A percentile compares a stretch with the other conserved stretches of the same genome.
Evolutionary conservation across 176 grass and related monocot species (phyloP).

Genomic region (Bonia amplexicaulis): DNA sequence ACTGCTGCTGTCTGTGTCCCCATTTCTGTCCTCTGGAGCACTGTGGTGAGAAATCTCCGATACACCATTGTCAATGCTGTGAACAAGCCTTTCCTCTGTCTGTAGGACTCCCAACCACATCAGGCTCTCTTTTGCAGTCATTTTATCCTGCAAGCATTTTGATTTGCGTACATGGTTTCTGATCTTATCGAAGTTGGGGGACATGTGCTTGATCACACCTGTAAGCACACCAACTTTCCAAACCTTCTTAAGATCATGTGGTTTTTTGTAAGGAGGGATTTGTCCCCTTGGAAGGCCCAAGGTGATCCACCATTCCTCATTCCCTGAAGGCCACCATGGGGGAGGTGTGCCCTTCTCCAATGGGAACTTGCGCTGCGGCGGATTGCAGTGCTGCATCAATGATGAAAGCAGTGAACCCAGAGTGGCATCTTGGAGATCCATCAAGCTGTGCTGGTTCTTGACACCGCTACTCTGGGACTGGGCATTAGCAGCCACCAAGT

Average conservation of each 20-base stretch:
- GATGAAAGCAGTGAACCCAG: constrained; percentile 86
- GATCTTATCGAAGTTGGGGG: constrained; percentile 90
- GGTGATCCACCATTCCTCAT: constrained; percentile 77
- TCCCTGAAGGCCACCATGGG: constrained; percentile 90
- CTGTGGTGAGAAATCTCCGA: constrained; percentile 49
- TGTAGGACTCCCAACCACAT: constrained; percentile 86
- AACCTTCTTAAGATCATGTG: constrained; percentile 95
- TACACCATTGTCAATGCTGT: constrained; percentile 54
- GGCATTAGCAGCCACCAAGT: constrained; percentile 32
- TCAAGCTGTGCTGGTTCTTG: constrained; percentile 56
- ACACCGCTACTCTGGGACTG: constrained; percentile 42
- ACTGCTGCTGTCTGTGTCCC: constrained; percentile 54
- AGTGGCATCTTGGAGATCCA: constrained; percentile 96
- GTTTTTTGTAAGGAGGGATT: constrained; percentile 83
- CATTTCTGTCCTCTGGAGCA: constrained; percentile 36
- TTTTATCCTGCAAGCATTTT: constrained; percentile 98
- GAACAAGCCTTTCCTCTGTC: constrained; percentile 70
- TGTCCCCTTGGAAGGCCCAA: constrained; percentile 65
- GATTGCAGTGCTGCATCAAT: constrained; percentile 89
- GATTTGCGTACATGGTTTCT: constrained; percentile 82
- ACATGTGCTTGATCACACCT: constrained; percentile 93
- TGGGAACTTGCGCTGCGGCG: constrained; percentile 87
- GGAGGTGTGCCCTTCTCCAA: constrained; percentile 76
- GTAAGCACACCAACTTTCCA: constrained; percentile 98
- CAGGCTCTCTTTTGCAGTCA: constrained; percentile 91